These are phyloP conservation scores for Solanum rostratum DNA, from an alignment of 257 asterid species.

Conservation along the genomic window DNA sequence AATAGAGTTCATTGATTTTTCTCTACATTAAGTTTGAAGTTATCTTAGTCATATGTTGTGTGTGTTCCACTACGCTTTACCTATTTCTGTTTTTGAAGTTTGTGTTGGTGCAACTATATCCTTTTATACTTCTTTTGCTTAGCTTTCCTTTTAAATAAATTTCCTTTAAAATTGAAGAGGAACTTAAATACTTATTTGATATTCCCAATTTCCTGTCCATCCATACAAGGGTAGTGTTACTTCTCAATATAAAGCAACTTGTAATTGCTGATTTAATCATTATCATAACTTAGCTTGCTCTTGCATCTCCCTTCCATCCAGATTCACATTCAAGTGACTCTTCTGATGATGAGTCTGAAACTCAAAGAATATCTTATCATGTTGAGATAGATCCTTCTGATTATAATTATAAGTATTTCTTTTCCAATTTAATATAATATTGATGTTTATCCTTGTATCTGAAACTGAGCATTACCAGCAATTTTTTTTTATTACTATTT, in stretches of 20 bases:
- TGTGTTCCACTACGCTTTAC: neutral
- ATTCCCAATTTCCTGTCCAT: neutral
- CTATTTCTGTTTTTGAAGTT: neutral
- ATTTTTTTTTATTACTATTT: too few relatives aligned
- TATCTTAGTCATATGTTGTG: neutral
- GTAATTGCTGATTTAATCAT: neutral
- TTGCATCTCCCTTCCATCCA: constrained; percentile 7
- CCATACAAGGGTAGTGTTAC: neutral
- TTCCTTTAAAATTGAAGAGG: neutral
- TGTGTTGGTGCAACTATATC: neutral
- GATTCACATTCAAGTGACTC: constrained; percentile 25
- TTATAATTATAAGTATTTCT: neutral
- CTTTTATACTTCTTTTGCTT: neutral
- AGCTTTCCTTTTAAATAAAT: neutral
- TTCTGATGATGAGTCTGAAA: constrained; percentile 36
- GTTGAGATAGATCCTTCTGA: constrained; percentile 10
- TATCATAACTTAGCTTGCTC: neutral
- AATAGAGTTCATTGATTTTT: neutral
- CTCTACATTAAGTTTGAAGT: neutral
- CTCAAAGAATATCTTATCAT: constrained; percentile 25
- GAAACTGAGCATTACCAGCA: neutral
- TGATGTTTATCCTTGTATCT: neutral
- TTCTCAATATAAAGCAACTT: neutral
- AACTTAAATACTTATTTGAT: neutral
- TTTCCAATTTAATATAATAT: neutral